These are phyloP conservation scores for Eimeria tenella DNA, from an alignment of 169 alveolate genomes.

Conservation along the genomic window DNA sequence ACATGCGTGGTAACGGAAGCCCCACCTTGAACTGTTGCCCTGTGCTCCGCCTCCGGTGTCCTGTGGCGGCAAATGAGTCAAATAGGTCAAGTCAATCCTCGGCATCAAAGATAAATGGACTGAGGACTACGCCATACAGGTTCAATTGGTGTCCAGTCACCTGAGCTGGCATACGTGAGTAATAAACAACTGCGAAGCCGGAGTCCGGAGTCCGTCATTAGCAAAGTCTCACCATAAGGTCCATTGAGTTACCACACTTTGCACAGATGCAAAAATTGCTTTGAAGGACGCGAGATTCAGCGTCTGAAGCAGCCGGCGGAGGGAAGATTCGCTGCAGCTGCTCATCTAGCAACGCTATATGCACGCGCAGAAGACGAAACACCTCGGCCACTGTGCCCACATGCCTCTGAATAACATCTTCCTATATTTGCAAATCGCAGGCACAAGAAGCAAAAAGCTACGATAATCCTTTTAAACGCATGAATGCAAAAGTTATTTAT, in stretches of 20 bases:
- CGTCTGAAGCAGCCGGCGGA: conserved; percentile 53
- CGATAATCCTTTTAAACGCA: no score
- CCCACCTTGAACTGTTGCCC: conserved; percentile 32
- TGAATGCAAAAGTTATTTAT: no score
- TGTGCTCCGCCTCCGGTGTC: conserved; percentile 30
- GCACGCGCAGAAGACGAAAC: conserved; percentile 24
- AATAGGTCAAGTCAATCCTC: no score
- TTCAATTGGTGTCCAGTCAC: no score
- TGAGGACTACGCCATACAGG: no score
- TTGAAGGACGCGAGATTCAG: conserved; percentile 30
- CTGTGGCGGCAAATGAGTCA: neutral
- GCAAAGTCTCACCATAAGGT: conserved; percentile 39
- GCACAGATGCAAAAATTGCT: conserved; percentile 52
- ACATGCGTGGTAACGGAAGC: neutral
- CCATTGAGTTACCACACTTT: conserved; percentile 50
- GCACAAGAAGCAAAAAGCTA: neutral
- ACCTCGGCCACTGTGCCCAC: conserved; percentile 56
- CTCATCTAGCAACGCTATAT: conserved; percentile 56
- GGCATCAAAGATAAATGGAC: no score
- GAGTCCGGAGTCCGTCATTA: neutral
- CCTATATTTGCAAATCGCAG: neutral
- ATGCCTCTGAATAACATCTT: conserved; percentile 44
- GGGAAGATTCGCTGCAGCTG: conserved; percentile 28
- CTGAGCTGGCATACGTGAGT: no score
- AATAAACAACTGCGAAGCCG: no score